Base-by-base conservation (phyloP, 2,329 filamentous ascomycete species). In the Cladorrhinum sp. region DNA sequence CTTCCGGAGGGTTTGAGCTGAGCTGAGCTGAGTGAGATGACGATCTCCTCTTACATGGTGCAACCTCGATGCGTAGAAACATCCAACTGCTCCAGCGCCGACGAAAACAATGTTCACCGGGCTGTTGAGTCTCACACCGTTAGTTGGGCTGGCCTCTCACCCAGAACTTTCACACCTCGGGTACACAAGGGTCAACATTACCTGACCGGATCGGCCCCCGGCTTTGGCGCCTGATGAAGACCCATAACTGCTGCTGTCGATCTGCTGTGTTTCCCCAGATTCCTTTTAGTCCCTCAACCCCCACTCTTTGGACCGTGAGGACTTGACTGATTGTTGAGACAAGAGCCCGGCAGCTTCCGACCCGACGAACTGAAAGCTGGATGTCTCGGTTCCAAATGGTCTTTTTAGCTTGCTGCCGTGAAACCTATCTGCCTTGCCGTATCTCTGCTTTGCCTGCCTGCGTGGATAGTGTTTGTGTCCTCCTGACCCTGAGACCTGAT, bases 1-100 rank as follows among this genome's bases (percentile, higher is more conserved):
- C 18, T 13, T 45, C 8, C 41, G 41, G n/a, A 45, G 2, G 54
- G 38, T 5, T 9, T 23, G 9, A 51, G 32, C 6, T 22, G 36
- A 55, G 20, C 23, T 18, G 27, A 1, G 36, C 16, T 6, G 10
- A 50, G 22, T 23, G n/a, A 41, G 18, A 67, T n/a, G n/a, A n/a
- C 10, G 41, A 45, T 18, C 16, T 45, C 5, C 3, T 45, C 72
- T 68, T 74, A 84, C 83, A 66, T 83, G 78, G 66, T 89, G 85
- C 16, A 90, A 79, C 22, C 88, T 79, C 6, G 87, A 89, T 51
- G 85, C 87, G 68, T 90, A 90, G 76, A 90, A 90, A 58, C 86
- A 88, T 58, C 88, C 88, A 48, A 91, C 86, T 62, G 88, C 87
- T 65, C 87, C 88, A 22, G 87, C 87, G 70, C 88, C 87, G 61